Evolutionary conservation across 1,139 yeast genomes (phyloP), one percentile per base, ranked within the genome.

Genomic region (Saccharomyces hybrid): DNA sequence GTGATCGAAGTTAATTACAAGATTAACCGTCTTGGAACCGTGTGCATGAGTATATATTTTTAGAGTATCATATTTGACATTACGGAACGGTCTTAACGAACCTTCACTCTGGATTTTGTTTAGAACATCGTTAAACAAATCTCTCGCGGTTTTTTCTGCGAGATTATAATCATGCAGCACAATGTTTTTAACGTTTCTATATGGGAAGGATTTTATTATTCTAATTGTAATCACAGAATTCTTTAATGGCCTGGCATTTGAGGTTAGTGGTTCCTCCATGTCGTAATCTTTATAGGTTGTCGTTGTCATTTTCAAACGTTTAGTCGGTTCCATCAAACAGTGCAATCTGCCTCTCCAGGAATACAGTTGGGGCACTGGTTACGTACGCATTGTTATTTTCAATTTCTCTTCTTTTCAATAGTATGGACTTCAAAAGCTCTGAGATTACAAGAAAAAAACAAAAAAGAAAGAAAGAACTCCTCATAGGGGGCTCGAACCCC

Each of bases 31-130:
- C 73, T 93, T 93, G 44, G 96, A 80, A 6, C 96, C 96, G 69
- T 93, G 98, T 0, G 99, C 98, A 67, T 88, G 89, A 42, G 96
- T 87, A 72, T 93, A 93, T 16, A 93, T 78, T 71, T 95, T 93
- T 58, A 93, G 69, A 0, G 95, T 76, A 66, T 93, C 88, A 63
- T 83, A 85, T 1, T 75, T 75, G n/a, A 88, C 87, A 59, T 78
- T 86, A 64, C 97, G 78, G 70, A 83, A 91, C 0, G 98, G 96
- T 64, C 96, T 78, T 59, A 84, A 80, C 0, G 80, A 82, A 1
- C 95, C 89, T 7, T 83, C 79, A 4, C 85, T 78, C 53, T 80
- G 75, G 56, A 90, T 85, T 42, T 77, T 77, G 32, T 74, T 61
- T 21, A 69, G 59, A 11, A 82, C 70, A 19, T 76, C 79, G 19